Conservation (phyloP, 208 protist genomes). For the Leishmania guyanensis region DNA sequence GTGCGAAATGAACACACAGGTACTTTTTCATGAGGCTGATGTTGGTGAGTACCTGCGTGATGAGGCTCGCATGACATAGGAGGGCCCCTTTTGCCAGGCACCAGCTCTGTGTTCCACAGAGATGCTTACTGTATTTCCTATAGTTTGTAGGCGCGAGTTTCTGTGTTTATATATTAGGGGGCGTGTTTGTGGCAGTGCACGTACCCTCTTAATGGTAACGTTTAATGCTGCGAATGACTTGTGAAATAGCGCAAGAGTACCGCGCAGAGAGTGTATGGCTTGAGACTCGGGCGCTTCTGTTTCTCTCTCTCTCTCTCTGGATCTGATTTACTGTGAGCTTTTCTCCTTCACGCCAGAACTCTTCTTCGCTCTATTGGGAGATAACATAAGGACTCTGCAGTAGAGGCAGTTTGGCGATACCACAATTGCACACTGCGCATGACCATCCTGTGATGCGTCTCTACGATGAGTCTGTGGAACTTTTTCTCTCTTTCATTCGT, state of each 20-base stretch:
- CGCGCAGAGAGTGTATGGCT: neutral
- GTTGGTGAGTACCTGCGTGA: conserved; percentile 98
- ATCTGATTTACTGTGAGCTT: neutral
- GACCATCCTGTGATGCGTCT: neutral
- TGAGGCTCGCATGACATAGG: conserved; percentile 93
- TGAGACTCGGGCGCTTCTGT: neutral
- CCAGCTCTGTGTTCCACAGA: neutral
- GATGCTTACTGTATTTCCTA: neutral
- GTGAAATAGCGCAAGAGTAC: neutral
- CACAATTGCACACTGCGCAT: neutral
- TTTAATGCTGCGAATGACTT: conserved; percentile 6
- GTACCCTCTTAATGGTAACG: neutral
- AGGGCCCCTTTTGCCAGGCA: neutral
- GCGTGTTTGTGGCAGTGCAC: neutral
- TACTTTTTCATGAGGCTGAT: conserved; percentile 98
- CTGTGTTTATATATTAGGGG: neutral
- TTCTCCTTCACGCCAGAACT: neutral
- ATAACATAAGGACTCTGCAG: neutral
- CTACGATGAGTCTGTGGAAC: neutral
- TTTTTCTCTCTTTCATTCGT: neutral
- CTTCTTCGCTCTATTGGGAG: too few species aligned
- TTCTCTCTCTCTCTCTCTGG: neutral
- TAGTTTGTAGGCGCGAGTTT: neutral
- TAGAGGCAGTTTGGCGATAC: neutral
- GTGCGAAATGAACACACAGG: conserved; percentile 96